Base-by-base conservation (phyloP, 139 green algal species). In the Closterium sp. region DNA sequence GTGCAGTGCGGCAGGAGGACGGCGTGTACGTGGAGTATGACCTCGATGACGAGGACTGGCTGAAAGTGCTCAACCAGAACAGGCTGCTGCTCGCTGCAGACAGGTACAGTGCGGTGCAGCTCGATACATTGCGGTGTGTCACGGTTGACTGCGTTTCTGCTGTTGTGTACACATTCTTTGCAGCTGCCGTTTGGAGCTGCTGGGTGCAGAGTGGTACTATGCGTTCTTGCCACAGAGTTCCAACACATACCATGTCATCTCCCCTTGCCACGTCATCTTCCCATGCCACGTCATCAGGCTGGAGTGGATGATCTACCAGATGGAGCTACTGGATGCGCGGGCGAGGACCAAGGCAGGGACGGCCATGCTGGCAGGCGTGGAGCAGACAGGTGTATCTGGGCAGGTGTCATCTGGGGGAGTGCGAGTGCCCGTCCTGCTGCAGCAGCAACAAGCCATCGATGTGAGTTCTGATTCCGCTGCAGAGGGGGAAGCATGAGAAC, bases 41-140 rank as follows among this genome's bases (percentile, higher is more conserved):
- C 88, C 95, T 99, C 0, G 97, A 99, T 31, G 98, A 99, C 88
- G 97, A 98, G 91, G 92, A 96, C 45, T 99, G 98, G 98, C 95
- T 99, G 79, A 91, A 94, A 31, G 85, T 94, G 0, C 97, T 97
- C 94, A 99, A 99, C 93, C 50, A 93, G 31, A 95, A 94, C 11
- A 70, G 91, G 3, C 94, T 88, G 29, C 31, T 90, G 21, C 89
- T 96, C 13, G 24, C 89, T 22, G 73, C 90, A 42, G 95, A 96
- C 24, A 96, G 94, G 93, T 93, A 86, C 32, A 84, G 62, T 79
- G 62, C 62, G 62, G 62, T 79, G 62, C 10, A 79, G 62, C 19
- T 13, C 62, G 62, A 24, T 91, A 92, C 86, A 50, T 17, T 50
- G 38, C 7, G 38, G 38, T 9, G n/a, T n/a, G n/a, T n/a, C n/a